Evolutionary conservation across 805 yeast genomes (phyloP).

Genomic region (Wickerhamomyces alni): DNA sequence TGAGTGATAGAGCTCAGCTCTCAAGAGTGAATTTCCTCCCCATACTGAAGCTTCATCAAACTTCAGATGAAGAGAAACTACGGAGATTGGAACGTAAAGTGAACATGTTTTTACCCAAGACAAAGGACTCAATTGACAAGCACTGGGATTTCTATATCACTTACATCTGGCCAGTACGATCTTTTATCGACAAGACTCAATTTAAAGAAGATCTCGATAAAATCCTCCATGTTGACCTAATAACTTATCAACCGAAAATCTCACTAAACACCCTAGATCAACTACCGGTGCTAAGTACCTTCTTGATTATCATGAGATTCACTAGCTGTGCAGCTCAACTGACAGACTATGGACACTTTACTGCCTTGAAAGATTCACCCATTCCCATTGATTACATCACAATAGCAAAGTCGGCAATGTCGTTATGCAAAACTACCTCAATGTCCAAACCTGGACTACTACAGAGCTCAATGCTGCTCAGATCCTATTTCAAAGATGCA

Average conservation of each 20-base stretch:
- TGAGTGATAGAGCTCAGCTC: not conserved
- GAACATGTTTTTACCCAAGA: not conserved
- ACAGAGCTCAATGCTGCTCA: constrained; percentile 28
- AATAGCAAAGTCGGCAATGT: constrained; percentile 1
- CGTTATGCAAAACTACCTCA: constrained; percentile 1
- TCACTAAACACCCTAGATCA: not conserved
- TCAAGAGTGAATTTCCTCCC: not conserved
- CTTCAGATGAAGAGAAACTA: not conserved
- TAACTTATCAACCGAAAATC: not conserved
- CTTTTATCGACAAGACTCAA: not conserved
- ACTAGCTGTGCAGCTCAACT: not conserved
- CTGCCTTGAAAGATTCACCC: not conserved
- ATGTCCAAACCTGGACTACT: constrained; percentile 32
- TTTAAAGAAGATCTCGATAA: not conserved
- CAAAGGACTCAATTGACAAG: not conserved
- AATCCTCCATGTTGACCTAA: not conserved
- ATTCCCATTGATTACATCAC: not conserved
- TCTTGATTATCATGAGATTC: not conserved
- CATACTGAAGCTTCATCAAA: not conserved
- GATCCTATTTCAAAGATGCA: constrained; percentile 31
- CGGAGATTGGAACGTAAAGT: not conserved
- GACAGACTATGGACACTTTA: not conserved
- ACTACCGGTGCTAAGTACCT: not conserved
- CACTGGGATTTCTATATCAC: not conserved
- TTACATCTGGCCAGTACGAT: not conserved